Percentiles rank a stretch among this genome's conserved stretches.
These are phyloP conservation scores for Physcomitrium patens DNA, from an alignment of 225 moss, liverwort and hornwort genomes.

Conservation along the genomic window DNA sequence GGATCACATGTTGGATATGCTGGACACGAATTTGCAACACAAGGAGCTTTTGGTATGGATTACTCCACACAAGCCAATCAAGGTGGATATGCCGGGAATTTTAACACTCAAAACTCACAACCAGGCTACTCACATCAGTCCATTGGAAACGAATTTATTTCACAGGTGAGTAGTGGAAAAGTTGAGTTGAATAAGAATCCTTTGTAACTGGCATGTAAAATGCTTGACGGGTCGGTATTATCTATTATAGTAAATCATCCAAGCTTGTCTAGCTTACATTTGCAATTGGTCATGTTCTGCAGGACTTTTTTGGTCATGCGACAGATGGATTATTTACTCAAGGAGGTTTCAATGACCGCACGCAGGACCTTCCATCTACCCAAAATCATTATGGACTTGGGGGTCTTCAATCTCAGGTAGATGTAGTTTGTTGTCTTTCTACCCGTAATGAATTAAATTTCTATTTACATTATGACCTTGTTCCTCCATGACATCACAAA, in stretches of 20 bases:
- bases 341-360: constrained; percentile 86
- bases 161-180: constrained; percentile 58
- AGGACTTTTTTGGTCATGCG: constrained; percentile 93
- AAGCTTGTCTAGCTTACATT: constrained; percentile 19
- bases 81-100: constrained; percentile 72
- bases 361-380: constrained; percentile 88
- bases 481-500: not conserved
- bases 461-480: no score
- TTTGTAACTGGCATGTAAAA: not conserved
- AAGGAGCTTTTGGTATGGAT: constrained; percentile 86
- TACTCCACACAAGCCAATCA: constrained; percentile 87
- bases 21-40: constrained; percentile 89
- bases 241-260: not conserved
- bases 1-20: constrained; percentile 93
- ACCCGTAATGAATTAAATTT: not conserved
- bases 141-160: constrained; percentile 75
- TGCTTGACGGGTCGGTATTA: not conserved
- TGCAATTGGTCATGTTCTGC: constrained; percentile 24
- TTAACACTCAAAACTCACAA: constrained; percentile 88
- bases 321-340: constrained; percentile 97
- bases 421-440: not conserved
- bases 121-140: constrained; percentile 73
- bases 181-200: no score
- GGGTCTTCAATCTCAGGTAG: constrained; percentile 91
- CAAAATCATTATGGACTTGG: constrained; percentile 88